Evolutionary conservation across 306 rosid genomes (phyloP).

Genomic region (Pachyrhizus erosus): DNA sequence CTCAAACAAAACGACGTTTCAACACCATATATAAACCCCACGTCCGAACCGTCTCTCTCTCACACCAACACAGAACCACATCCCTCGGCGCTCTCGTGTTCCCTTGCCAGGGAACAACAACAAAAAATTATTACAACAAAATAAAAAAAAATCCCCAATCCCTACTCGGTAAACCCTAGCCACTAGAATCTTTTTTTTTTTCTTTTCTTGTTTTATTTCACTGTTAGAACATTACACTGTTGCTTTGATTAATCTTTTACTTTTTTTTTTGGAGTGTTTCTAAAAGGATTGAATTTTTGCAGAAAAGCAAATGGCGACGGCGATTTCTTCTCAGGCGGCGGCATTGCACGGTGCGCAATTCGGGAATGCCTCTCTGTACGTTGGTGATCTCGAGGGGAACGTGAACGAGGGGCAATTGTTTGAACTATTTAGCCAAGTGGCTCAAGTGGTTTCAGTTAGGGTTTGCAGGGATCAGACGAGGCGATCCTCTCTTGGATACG

Average conservation of each 20-base stretch:
- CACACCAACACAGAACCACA: background rate
- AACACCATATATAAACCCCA: background rate
- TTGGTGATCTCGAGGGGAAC: slow-evolving; percentile 73
- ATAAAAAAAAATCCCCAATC: background rate
- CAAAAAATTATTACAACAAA: background rate
- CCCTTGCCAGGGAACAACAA: background rate
- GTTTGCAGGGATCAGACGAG: slow-evolving; percentile 81
- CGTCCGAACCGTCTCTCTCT: background rate
- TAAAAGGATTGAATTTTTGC: background rate
- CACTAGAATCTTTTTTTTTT: background rate
- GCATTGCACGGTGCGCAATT: slow-evolving; percentile 33
- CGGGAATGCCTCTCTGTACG: slow-evolving; percentile 68
- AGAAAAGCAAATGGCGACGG: background rate
- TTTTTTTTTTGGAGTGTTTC: background rate
- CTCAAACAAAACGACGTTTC: background rate
- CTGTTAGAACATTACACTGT: background rate
- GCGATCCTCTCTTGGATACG: slow-evolving; percentile 84
- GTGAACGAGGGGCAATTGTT: slow-evolving; percentile 74
- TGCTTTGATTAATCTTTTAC: background rate
- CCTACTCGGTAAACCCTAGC: background rate
- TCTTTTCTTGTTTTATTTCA: background rate
- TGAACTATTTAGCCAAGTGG: slow-evolving; percentile 70
- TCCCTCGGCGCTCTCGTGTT: background rate
- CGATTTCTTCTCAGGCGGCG: background rate
- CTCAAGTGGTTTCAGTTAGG: slow-evolving; percentile 64